These are phyloP conservation scores for Annona cherimola DNA, from an alignment of 164 flowering plant species.

Conservation along the genomic window DNA sequence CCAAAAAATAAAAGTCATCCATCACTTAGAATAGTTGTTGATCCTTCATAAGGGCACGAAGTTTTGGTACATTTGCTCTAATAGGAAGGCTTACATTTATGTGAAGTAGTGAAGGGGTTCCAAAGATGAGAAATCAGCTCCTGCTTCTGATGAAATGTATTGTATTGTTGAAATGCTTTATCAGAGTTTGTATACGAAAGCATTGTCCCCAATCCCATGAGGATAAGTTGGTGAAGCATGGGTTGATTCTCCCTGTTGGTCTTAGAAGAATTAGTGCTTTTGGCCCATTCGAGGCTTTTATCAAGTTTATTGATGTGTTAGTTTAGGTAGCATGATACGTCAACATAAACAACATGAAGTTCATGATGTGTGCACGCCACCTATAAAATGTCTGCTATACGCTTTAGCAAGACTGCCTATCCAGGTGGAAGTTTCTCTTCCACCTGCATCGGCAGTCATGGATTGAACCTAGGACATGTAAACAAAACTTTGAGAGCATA, in stretches of 20 bases:
- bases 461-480: background rate
- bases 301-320: background rate
- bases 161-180: background rate
- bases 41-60: too few species aligned
- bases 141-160: background rate
- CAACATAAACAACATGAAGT: background rate
- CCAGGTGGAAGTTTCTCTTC: too few species aligned
- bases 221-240: background rate
- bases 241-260: background rate
- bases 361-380: background rate
- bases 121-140: background rate
- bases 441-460: background rate
- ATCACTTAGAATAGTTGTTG: too few species aligned
- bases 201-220: background rate
- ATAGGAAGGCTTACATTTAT: too few species aligned
- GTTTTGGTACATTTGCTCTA: too few species aligned
- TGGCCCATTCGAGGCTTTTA: background rate
- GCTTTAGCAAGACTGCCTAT: background rate
- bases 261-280: background rate
- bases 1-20: too few species aligned
- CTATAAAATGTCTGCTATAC: background rate
- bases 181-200: background rate
- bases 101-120: background rate
- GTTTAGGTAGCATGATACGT: background rate
- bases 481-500: background rate